Conservation (phyloP, 257 asterid species). For the Prunella vulgaris region DNA sequence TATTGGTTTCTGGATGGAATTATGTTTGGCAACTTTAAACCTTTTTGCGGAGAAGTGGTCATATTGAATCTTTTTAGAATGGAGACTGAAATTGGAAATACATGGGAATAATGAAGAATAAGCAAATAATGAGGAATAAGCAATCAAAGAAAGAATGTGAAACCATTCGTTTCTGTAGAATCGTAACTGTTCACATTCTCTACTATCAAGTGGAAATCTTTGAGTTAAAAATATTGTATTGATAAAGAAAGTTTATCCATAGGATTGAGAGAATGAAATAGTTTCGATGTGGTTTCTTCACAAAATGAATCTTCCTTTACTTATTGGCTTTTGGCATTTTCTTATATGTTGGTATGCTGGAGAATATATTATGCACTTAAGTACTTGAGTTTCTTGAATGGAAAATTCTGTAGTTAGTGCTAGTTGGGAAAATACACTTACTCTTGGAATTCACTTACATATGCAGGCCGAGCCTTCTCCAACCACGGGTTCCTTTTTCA, state of each 20-base stretch:
- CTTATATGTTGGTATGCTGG: constrained; percentile 23
- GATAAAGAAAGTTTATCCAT: constrained; percentile 9
- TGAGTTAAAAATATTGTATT: constrained; percentile 11
- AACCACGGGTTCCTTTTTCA: constrained; percentile 88
- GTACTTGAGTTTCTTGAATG: constrained; percentile 28
- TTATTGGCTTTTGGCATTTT: constrained; percentile 30
- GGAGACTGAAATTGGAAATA: constrained; percentile 26
- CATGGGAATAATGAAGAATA: constrained; percentile 18
- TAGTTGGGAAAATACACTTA: constrained; percentile 11
- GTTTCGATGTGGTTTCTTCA: constrained; percentile 41
- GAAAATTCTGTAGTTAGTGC: constrained; percentile 6
- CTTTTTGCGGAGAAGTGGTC: constrained; percentile 25
- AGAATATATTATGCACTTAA: constrained; percentile 16
- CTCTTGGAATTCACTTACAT: constrained; percentile 22
- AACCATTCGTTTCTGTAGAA: constrained; percentile 25
- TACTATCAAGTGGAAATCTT: constrained; percentile 12
- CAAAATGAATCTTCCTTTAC: constrained; percentile 43
- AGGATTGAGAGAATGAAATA: constrained; percentile 7
- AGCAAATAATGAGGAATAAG: too few species aligned
- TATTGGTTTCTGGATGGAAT: constrained; percentile 37
- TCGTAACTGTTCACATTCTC: constrained; percentile 22
- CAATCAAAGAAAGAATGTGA: constrained; percentile 24
- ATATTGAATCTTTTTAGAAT: constrained; percentile 25
- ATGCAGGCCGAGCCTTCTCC: constrained; percentile 98
- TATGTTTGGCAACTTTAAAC: constrained; percentile 29